These are phyloP conservation scores for Talaromyces sp. DNA, from an alignment of 2,329 filamentous ascomycete genomes.

Conservation along the genomic window DNA sequence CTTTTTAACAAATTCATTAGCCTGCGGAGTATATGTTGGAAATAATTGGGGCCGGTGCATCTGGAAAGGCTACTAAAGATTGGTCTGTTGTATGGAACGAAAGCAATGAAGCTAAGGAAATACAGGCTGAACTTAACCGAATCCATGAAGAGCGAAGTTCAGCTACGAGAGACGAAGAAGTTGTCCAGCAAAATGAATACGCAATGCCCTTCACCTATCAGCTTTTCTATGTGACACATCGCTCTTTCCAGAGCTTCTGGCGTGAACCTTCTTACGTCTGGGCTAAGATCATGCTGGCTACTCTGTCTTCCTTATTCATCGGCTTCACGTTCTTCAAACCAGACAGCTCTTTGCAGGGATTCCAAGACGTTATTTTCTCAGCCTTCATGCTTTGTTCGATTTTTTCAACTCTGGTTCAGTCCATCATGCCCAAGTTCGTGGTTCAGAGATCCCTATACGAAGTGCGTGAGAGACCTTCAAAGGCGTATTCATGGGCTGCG, in stretches of 20 bases:
- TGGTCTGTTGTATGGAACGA: slow-evolving; percentile 66
- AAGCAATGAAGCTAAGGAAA: slow-evolving; percentile 57
- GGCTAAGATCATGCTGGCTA: slow-evolving; percentile 73
- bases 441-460: slow-evolving; percentile 81
- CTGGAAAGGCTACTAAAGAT: slow-evolving; percentile 67
- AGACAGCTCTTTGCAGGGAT: slow-evolving; percentile 71
- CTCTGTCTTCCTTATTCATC: slow-evolving; percentile 67
- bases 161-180: slow-evolving; percentile 30
- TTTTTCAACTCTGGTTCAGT: slow-evolving; percentile 59
- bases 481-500: slow-evolving; percentile 81
- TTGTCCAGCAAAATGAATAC: slow-evolving; percentile 66
- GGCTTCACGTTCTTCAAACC: slow-evolving; percentile 79
- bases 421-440: slow-evolving; percentile 79
- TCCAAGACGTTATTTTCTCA: slow-evolving; percentile 84
- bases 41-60: slow-evolving; percentile 60
- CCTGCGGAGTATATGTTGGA: slow-evolving; percentile 74
- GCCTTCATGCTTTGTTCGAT: slow-evolving; percentile 74
- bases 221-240: slow-evolving; percentile 66
- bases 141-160: slow-evolving; percentile 56
- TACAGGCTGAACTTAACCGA: slow-evolving; percentile 61
- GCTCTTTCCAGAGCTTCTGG: slow-evolving; percentile 90
- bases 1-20: slow-evolving; percentile 23
- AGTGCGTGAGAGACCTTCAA: slow-evolving; percentile 79
- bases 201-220: slow-evolving; percentile 72
- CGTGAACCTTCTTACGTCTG: slow-evolving; percentile 84